Conservation (phyloP, 148 eudicot genomes). For the Cornus controversa region DNA sequence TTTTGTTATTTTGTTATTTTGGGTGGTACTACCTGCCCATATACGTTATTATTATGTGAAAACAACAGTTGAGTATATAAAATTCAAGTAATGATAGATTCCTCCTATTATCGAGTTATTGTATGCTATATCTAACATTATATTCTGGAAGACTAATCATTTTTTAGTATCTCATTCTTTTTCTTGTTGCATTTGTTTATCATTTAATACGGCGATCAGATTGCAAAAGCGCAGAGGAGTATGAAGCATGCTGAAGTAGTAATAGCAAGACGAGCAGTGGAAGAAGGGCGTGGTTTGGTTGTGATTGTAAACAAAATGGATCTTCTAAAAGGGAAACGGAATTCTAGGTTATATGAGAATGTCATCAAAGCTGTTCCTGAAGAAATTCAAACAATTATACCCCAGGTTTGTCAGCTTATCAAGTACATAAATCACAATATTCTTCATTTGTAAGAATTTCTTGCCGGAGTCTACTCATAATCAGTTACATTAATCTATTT, state of each 20-base stretch:
- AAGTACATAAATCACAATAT: background rate
- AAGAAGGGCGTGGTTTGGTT: conserved; percentile 95
- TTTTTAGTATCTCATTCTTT: background rate
- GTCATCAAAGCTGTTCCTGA: conserved; percentile 78
- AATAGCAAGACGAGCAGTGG: conserved; percentile 95
- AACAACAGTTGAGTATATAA: background rate
- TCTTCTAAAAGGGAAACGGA: conserved; percentile 57
- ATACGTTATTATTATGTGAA: background rate
- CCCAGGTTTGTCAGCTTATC: conserved; percentile 63
- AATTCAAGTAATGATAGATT: no score
- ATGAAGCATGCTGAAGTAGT: conserved; percentile 93
- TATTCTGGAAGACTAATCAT: background rate
- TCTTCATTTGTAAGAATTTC: background rate
- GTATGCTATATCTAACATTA: background rate
- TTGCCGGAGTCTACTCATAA: background rate
- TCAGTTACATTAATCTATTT: background rate
- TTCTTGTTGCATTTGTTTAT: background rate
- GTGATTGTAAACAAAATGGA: conserved; percentile 94
- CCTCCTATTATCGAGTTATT: background rate
- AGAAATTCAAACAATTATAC: conserved; percentile 83
- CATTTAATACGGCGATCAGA: conserved; percentile 30
- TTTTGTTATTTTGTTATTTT: no score
- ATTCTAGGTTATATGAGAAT: conserved; percentile 49
- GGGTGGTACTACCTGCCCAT: background rate
- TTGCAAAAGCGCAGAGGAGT: conserved; percentile 66